Evolutionary conservation across 2,329 filamentous ascomycete genomes (phyloP).

Genomic region (Arthrobotrys sphaeroides): DNA sequence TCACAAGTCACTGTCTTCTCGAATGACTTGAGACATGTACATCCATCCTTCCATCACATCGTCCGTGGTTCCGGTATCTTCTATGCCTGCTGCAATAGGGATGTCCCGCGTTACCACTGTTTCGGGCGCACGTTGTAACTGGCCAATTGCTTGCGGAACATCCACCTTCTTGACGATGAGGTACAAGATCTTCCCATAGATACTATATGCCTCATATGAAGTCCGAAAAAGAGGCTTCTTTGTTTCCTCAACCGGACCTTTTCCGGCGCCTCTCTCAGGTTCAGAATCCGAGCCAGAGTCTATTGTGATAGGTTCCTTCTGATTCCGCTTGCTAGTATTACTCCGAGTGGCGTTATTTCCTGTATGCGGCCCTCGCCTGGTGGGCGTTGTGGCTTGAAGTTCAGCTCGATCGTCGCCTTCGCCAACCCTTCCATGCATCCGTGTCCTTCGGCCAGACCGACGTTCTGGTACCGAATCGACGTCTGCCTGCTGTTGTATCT

Average conservation of each 20-base stretch:
- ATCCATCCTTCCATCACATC: conserved; percentile 84
- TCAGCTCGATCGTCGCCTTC: conserved; percentile 49
- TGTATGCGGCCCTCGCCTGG: conserved; percentile 28
- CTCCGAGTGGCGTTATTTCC: conserved; percentile 32
- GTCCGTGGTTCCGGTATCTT: conserved; percentile 56
- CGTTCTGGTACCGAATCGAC: conserved; percentile 35
- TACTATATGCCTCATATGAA: conserved; percentile 92
- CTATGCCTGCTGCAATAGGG: conserved; percentile 36
- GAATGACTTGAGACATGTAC: conserved; percentile 72
- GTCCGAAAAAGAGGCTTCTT: conserved; percentile 90
- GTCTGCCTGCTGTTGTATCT: conserved; percentile 14
- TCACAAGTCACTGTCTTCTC: conserved; percentile 48
- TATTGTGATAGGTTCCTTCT: conserved; percentile 25
- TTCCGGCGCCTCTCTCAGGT: conserved; percentile 9
- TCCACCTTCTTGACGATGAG: conserved; percentile 74
- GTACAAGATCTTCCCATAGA: conserved; percentile 91
- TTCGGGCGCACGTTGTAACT: conserved; percentile 55
- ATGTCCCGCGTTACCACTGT: conserved; percentile 54
- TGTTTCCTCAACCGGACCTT: conserved; percentile 72
- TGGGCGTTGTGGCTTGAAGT: conserved; percentile 47
- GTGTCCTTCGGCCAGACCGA: conserved; percentile 44
- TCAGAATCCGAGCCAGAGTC: conserved; percentile 45
- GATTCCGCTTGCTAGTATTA: conserved; percentile 13
- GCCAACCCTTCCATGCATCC: conserved; percentile 25
- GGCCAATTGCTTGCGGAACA: background rate